Conservation (phyloP, 192 early-diverging fungal genomes). For the Dispira simplex region DNA sequence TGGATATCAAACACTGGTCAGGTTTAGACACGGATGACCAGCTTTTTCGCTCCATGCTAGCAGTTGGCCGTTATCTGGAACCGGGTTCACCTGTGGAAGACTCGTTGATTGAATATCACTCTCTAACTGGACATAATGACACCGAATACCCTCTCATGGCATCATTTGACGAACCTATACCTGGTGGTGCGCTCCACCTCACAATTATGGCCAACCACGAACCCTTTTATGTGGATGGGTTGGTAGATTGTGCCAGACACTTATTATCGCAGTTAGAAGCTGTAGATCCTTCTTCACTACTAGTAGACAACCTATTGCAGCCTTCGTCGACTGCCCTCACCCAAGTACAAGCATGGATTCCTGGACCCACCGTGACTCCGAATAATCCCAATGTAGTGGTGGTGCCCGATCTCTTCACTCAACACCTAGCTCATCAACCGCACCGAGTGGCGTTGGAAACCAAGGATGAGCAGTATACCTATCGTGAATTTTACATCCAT, state of each 20-base stretch:
- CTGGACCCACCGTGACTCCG: too few species aligned
- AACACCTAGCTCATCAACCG: too few species aligned
- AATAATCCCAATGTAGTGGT: too few species aligned
- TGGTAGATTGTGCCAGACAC: not conserved
- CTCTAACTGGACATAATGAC: not conserved
- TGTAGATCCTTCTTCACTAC: not conserved
- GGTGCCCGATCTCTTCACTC: too few species aligned
- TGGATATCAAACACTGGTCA: constrained; percentile 3
- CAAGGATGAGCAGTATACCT: too few species aligned
- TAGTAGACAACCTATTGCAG: not conserved
- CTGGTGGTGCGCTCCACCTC: not conserved
- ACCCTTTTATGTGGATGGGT: not conserved
- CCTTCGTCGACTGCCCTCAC: not conserved
- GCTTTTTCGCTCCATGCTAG: not conserved
- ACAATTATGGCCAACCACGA: not conserved
- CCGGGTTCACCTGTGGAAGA: not conserved
- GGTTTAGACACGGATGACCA: not conserved
- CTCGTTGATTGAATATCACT: not conserved
- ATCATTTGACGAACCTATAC: not conserved
- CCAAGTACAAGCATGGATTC: not conserved
- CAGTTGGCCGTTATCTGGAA: too few species aligned
- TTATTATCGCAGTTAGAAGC: not conserved
- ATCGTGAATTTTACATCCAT: too few species aligned
- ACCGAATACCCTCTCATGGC: not conserved
- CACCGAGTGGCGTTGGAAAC: too few species aligned